Conservation (phyloP, 441 rosid genomes). For the Eruca vesicaria region DNA sequence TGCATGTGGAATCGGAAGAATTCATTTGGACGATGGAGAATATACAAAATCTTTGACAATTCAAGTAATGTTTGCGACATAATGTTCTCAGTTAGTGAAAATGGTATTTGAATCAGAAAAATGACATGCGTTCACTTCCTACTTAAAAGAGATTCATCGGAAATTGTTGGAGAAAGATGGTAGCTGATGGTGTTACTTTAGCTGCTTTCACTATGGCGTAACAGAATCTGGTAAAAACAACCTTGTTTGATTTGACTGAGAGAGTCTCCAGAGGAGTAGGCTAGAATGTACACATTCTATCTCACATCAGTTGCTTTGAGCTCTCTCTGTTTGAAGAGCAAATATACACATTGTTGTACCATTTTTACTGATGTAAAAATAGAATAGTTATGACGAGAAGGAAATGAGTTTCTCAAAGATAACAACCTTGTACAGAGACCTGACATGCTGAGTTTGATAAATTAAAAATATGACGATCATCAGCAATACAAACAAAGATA, state of each 20-base stretch:
- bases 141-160: slow-evolving; percentile 24
- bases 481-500: too few species aligned
- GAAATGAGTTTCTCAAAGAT: too few species aligned
- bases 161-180: slow-evolving; percentile 61
- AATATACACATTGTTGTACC: neutral
- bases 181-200: slow-evolving; percentile 57
- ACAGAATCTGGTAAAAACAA: slow-evolving; percentile 69
- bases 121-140: too few species aligned
- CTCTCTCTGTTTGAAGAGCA: neutral
- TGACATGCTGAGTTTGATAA: too few species aligned
- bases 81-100: too few species aligned
- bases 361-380: neutral
- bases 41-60: too few species aligned
- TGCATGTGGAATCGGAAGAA: too few species aligned
- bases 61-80: too few species aligned
- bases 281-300: neutral
- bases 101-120: too few species aligned
- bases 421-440: too few species aligned
- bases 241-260: slow-evolving; percentile 61
- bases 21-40: too few species aligned
- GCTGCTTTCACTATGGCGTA: slow-evolving; percentile 81
- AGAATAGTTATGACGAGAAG: neutral
- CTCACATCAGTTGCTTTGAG: neutral
- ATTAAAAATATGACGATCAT: too few species aligned
- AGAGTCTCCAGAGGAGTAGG: slow-evolving; percentile 38